phyloP scores from a whole-genome alignment of 345 rosid species.

The Limnanthes douglasii region DNA sequence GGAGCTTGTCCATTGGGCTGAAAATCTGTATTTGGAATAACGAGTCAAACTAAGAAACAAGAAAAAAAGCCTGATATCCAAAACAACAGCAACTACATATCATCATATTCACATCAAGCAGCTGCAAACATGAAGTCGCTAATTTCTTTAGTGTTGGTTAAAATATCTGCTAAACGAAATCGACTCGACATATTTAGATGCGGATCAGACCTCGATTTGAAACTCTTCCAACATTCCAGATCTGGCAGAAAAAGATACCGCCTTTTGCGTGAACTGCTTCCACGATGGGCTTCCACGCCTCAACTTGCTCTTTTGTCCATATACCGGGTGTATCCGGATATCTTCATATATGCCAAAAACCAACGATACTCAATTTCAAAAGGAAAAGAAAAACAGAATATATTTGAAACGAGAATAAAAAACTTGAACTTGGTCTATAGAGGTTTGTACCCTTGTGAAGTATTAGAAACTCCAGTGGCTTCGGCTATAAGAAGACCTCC shows the following conservation, averaged over 20 bases:
- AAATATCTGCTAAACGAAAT: too few relatives aligned
- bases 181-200: too few relatives aligned
- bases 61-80: too few relatives aligned
- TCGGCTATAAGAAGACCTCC: slow-evolving; percentile 7
- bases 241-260: slow-evolving; percentile 48
- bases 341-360: slow-evolving; percentile 13
- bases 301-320: slow-evolving; percentile 56
- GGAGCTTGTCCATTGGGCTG: slow-evolving; percentile 64
- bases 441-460: neutral
- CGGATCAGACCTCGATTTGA: slow-evolving; percentile 32
- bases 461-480: slow-evolving; percentile 8
- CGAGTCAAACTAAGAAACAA: too few relatives aligned
- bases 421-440: too few relatives aligned
- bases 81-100: too few relatives aligned
- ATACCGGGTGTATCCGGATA: slow-evolving; percentile 29
- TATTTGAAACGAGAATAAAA: too few relatives aligned
- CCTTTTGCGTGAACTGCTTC: slow-evolving; percentile 64
- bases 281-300: slow-evolving; percentile 63
- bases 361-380: too few relatives aligned
- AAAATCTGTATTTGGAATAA: slow-evolving; percentile 13
- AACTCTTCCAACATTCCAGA: slow-evolving; percentile 46
- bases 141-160: too few relatives aligned
- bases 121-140: too few relatives aligned
- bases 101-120: too few relatives aligned
- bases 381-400: neutral